Evolutionary conservation across 2,329 filamentous ascomycete species (phyloP).

Genomic region (Verticillium isaacii): DNA sequence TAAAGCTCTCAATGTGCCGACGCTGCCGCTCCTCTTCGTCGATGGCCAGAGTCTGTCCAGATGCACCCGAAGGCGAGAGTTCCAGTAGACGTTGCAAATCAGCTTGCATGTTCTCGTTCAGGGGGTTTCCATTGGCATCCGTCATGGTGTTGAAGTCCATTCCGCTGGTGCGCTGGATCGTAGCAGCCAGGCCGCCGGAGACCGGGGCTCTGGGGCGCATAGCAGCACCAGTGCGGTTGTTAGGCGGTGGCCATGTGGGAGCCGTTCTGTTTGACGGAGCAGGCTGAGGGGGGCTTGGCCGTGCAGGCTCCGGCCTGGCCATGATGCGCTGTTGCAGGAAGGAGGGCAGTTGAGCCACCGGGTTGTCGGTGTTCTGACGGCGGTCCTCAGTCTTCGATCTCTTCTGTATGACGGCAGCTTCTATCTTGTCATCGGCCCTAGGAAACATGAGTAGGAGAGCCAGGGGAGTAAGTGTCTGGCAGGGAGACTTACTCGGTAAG

Average conservation of each 20-base stretch:
- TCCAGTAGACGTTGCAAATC: conserved; percentile 1
- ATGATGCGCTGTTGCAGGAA: background rate
- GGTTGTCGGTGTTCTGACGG: background rate
- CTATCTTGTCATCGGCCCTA: background rate
- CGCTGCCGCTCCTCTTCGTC: background rate
- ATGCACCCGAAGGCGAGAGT: too few relatives aligned
- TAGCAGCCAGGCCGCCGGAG: background rate
- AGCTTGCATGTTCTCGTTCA: conserved; percentile 13
- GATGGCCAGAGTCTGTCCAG: background rate
- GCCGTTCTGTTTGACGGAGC: background rate
- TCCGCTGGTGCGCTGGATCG: conserved; percentile 5
- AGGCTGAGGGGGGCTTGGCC: background rate
- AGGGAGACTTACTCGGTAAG: conserved; percentile 18
- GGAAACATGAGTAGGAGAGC: background rate
- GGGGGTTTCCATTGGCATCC: conserved; percentile 29
- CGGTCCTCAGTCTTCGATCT: background rate
- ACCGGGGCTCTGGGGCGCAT: background rate
- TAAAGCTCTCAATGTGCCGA: background rate
- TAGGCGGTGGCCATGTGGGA: background rate
- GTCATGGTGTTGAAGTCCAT: conserved; percentile 10
- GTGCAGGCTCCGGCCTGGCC: background rate
- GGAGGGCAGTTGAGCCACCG: background rate
- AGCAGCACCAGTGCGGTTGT: background rate
- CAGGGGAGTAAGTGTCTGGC: background rate
- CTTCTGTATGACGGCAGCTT: background rate